Conservation (phyloP, 768 basidiomycete species). For the Sarcodon sp. region DNA sequence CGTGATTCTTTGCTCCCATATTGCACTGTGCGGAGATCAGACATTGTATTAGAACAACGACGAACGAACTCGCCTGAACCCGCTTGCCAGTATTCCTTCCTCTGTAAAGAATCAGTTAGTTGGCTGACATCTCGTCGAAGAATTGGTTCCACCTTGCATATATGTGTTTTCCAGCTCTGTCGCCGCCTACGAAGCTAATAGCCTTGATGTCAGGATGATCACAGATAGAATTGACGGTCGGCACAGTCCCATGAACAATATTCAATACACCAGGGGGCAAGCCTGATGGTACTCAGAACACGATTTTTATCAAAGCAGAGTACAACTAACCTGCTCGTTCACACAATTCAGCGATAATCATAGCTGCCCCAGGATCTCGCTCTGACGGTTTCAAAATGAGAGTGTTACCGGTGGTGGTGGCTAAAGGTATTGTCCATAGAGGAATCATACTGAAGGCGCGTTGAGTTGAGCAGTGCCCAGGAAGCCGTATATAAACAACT, state of each 20-base stretch:
- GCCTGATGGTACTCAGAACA: constrained; percentile 23
- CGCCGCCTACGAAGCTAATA: constrained; percentile 93
- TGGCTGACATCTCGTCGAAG: neutral
- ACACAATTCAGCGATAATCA: constrained; percentile 95
- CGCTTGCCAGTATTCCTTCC: constrained; percentile 83
- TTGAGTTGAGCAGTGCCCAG: neutral
- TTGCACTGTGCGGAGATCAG: constrained; percentile 33
- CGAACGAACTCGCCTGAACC: constrained; percentile 42
- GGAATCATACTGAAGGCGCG: constrained; percentile 69
- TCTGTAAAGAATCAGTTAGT: constrained; percentile 22
- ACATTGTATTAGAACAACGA: constrained; percentile 5
- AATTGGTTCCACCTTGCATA: constrained; percentile 52
- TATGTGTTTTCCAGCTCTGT: constrained; percentile 88
- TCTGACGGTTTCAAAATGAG: constrained; percentile 93
- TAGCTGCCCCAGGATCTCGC: constrained; percentile 91
- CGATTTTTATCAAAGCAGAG: constrained; percentile 5
- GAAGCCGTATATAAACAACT: constrained; percentile 13
- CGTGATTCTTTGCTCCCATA: constrained; percentile 97
- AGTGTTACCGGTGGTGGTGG: constrained; percentile 84
- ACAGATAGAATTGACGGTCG: constrained; percentile 89
- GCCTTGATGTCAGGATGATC: constrained; percentile 87
- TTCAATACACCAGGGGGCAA: constrained; percentile 85
- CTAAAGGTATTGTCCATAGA: constrained; percentile 90
- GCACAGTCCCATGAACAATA: constrained; percentile 80
- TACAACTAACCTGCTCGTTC: constrained; percentile 52